A percentile compares a stretch with the other conserved stretches of the same genome.
phyloP scores from a whole-genome alignment of 2,329 filamentous ascomycete species.

The Aspergillus novoparasiticus region DNA sequence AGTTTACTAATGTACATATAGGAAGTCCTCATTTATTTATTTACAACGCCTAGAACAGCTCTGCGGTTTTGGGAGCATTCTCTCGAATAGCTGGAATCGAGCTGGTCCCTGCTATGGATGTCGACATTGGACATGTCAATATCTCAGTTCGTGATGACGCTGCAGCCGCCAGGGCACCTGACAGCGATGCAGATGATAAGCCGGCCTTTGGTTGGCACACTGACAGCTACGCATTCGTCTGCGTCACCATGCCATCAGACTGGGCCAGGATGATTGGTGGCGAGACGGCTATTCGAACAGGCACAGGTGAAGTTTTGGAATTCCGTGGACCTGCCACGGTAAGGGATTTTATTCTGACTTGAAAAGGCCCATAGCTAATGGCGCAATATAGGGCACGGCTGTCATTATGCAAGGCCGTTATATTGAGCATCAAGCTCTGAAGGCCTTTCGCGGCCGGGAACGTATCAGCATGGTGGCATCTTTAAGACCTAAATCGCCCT shows the following conservation, averaged over 20 bases:
- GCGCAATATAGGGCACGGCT: slow-evolving; percentile 56
- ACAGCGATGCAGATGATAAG: neutral
- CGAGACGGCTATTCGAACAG: slow-evolving; percentile 63
- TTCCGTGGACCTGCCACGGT: slow-evolving; percentile 64
- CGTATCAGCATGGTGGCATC: slow-evolving; percentile 68
- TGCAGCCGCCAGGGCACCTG: slow-evolving; percentile 44
- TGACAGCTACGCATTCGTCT: slow-evolving; percentile 70
- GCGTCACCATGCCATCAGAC: slow-evolving; percentile 68
- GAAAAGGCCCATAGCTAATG: neutral
- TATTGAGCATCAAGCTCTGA: slow-evolving; percentile 66
- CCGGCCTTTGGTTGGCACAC: slow-evolving; percentile 59
- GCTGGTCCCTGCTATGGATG: slow-evolving; percentile 56
- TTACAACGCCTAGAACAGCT: slow-evolving; percentile 63
- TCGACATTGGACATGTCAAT: slow-evolving; percentile 61
- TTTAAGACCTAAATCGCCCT: slow-evolving; percentile 61
- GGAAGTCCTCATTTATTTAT: slow-evolving; percentile 68
- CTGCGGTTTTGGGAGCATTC: slow-evolving; percentile 51
- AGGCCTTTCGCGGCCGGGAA: slow-evolving; percentile 60
- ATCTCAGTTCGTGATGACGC: slow-evolving; percentile 55
- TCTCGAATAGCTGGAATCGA: slow-evolving; percentile 59
- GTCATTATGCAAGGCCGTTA: slow-evolving; percentile 69
- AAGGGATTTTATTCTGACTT: slow-evolving; percentile 17
- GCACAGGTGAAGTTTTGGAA: slow-evolving; percentile 57
- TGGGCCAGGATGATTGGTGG: slow-evolving; percentile 65
- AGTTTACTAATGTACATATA: slow-evolving; percentile 24